Percentiles rank a stretch among this genome's conserved stretches.
These are phyloP conservation scores for Hygrophorus russula DNA, from an alignment of 768 basidiomycete species.

Conservation along the genomic window DNA sequence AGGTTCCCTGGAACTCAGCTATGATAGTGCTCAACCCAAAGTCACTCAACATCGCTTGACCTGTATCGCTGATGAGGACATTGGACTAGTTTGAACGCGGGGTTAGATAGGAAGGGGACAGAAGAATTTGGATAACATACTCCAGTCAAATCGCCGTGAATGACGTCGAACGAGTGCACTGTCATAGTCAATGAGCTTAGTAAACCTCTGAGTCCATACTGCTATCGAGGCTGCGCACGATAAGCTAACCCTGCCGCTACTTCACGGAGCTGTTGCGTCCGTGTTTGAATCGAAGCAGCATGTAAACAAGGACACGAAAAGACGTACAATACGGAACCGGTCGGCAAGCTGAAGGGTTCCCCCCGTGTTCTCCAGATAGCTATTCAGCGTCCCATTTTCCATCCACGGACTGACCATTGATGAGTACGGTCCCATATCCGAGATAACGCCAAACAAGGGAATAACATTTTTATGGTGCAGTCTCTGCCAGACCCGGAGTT, in stretches of 20 bases:
- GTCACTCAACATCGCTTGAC: conserved; percentile 22
- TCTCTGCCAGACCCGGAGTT: conserved; percentile 11
- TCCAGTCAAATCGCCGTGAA: conserved; percentile 24
- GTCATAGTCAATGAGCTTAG: background rate
- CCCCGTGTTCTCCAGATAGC: conserved; percentile 12
- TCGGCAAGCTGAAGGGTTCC: conserved; percentile 7
- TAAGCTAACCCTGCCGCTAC: conserved; percentile 4
- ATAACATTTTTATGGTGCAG: conserved; percentile 16
- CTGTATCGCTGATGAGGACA: conserved; percentile 21
- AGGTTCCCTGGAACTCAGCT: conserved; percentile 10
- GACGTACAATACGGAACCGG: conserved; percentile 12
- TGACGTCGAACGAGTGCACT: conserved; percentile 13
- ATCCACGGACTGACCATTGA: conserved; percentile 25
- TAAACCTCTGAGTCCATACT: background rate
- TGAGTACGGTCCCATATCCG: conserved; percentile 18
- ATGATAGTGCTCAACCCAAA: conserved; percentile 23
- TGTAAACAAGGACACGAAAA: background rate
- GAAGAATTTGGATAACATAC: conserved; percentile 9
- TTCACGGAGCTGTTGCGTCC: conserved; percentile 1
- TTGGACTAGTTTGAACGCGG: conserved; percentile 17
- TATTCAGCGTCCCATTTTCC: conserved; percentile 17
- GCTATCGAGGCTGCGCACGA: background rate
- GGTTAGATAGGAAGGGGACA: background rate
- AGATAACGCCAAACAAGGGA: conserved; percentile 16
- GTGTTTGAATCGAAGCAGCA: background rate